Conservation (phyloP, 2,329 filamentous ascomycete species). For the Shiraia bambusicola region DNA sequence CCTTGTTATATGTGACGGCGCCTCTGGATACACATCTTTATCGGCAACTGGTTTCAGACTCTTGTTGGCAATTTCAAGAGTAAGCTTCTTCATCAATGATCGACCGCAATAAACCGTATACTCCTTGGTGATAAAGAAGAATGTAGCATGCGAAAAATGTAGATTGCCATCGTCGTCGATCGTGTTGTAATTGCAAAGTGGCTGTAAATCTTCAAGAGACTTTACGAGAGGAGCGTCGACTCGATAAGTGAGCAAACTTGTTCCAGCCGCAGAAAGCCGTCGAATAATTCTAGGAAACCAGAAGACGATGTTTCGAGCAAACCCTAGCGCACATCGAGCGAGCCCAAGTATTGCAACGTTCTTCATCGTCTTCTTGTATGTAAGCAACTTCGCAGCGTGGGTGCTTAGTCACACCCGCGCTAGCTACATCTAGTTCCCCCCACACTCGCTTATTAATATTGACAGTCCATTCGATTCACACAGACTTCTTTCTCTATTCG, state of each 20-base stretch:
- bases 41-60: slow-evolving; percentile 7
- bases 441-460: too few relatives aligned
- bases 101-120: slow-evolving; percentile 8
- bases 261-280: slow-evolving; percentile 4
- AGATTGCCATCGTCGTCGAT: slow-evolving; percentile 2
- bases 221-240: slow-evolving; percentile 3
- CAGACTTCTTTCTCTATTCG: too few relatives aligned
- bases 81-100: slow-evolving; percentile 7
- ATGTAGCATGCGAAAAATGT: slow-evolving; percentile 9
- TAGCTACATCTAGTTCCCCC: too few relatives aligned
- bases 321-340: slow-evolving; percentile 1
- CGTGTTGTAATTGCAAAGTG: slow-evolving; percentile 3
- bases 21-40: slow-evolving; percentile 10
- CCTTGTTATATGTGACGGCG: slow-evolving; percentile 7
- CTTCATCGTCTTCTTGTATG: background rate
- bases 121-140: slow-evolving; percentile 8
- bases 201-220: slow-evolving; percentile 5
- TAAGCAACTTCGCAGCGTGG: background rate
- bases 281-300: slow-evolving; percentile 5
- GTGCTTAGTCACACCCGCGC: too few relatives aligned
- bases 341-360: background rate
- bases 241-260: slow-evolving; percentile 2
- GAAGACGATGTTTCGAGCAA: slow-evolving; percentile 5
- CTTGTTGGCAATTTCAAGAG: slow-evolving; percentile 6
- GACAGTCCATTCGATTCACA: too few relatives aligned